Conservation (phyloP, 306 rosid genomes). For the Quercus variabilis region DNA sequence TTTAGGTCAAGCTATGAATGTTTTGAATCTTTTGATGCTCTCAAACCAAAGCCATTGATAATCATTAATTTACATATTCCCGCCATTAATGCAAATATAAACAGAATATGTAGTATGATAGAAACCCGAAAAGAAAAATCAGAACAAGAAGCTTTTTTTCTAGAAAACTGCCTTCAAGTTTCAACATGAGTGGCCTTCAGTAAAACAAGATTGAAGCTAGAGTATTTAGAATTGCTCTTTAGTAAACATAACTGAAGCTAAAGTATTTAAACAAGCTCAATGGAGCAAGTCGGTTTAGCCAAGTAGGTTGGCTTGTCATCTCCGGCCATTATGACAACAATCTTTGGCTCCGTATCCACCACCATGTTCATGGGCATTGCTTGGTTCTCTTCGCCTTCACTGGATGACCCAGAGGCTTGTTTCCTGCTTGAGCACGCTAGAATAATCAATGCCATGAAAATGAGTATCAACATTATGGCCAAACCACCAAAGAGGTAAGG, state of each 20-base stretch:
- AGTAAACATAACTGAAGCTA: not conserved
- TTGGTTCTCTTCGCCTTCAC: slow-evolving; percentile 8
- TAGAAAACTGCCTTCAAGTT: not conserved
- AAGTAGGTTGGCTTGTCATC: slow-evolving; percentile 40
- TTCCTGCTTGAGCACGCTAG: slow-evolving; percentile 57
- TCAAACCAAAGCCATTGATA: no score
- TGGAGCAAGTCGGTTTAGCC: slow-evolving; percentile 27
- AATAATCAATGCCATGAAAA: slow-evolving; percentile 56
- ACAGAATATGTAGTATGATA: not conserved
- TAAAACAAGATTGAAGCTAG: not conserved
- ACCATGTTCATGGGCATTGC: not conserved
- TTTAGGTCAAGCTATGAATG: no score
- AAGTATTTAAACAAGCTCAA: not conserved
- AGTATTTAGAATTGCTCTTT: not conserved
- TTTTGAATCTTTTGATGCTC: no score
- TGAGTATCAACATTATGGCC: slow-evolving; percentile 48
- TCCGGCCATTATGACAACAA: slow-evolving; percentile 54
- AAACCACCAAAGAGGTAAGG: slow-evolving; percentile 85
- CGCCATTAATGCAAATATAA: not conserved
- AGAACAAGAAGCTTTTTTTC: not conserved
- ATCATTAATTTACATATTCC: not conserved
- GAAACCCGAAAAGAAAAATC: not conserved
- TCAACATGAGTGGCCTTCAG: not conserved
- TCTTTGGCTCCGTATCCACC: slow-evolving; percentile 23
- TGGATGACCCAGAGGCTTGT: slow-evolving; percentile 20